These are phyloP conservation scores for Paecilomyces sp. DNA, from an alignment of 2,329 filamentous ascomycete species.

Conservation along the genomic window DNA sequence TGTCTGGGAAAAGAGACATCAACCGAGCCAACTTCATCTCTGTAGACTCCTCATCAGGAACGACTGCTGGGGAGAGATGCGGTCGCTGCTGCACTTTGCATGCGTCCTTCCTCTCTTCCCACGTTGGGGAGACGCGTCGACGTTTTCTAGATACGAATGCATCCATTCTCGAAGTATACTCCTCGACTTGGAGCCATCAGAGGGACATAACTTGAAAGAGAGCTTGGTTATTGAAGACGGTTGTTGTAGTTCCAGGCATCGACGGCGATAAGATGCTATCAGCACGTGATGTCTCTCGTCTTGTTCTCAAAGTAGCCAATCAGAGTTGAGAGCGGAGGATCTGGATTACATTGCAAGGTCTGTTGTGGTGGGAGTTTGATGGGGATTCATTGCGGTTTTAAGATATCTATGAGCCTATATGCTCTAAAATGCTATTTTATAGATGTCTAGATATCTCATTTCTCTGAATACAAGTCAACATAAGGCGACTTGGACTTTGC, in stretches of 20 bases:
- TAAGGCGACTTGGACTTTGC: too few relatives aligned
- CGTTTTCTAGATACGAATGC: conserved; percentile 33
- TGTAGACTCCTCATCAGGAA: conserved; percentile 66
- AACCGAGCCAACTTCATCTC: conserved; percentile 84
- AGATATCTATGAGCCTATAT: too few relatives aligned
- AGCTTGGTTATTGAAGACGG: background rate
- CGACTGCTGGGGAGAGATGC: background rate
- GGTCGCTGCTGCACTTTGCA: background rate
- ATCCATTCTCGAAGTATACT: conserved; percentile 24
- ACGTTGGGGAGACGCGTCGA: conserved; percentile 14
- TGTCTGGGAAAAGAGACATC: conserved; percentile 63
- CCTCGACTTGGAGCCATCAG: conserved; percentile 14
- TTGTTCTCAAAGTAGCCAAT: conserved; percentile 22
- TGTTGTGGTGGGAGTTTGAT: background rate
- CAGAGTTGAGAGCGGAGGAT: conserved; percentile 3
- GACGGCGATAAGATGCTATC: conserved; percentile 9
- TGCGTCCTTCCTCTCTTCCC: conserved; percentile 1
- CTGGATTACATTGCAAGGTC: background rate
- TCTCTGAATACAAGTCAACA: too few relatives aligned
- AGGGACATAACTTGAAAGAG: background rate
- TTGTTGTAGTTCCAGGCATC: background rate
- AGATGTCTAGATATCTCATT: too few relatives aligned
- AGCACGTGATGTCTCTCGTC: conserved; percentile 16
- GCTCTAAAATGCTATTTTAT: too few relatives aligned
- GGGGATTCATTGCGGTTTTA: too few relatives aligned